Base-by-base conservation (phyloP, 495 filamentous ascomycete genomes). In the Penicillium robsamsonii region DNA sequence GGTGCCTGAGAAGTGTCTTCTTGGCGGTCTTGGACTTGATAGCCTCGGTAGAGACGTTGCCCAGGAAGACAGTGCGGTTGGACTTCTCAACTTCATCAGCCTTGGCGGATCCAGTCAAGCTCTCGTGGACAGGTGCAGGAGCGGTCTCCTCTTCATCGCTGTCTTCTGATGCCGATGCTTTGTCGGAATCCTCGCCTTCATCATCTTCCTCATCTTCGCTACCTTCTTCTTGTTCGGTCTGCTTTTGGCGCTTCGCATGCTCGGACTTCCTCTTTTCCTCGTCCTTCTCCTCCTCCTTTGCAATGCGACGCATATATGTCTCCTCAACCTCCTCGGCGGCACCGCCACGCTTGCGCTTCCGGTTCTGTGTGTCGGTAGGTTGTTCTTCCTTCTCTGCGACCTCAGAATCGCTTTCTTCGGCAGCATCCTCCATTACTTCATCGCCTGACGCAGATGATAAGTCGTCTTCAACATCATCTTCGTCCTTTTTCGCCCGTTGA, bases 31-130 rank as follows among this genome's bases (percentile, higher is more conserved):
- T 91, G 5, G 89, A 93, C 33, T 84, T 89, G 59, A 97, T 88
- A 11, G 90, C 90, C 45, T 83, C 69, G 13, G 79, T 87, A 6
- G 91, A 92, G 27, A 97, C 88, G 63, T 99, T 99, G 58, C 88
- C 89, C 27, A 99, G 76, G 71, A 97, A 99, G 42, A 99, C 84
- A 4, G 95, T 97, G 20, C 94, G 87, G 54, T 83, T 83, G 15
- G 94, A 90, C 70, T 96, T 96, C 38, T 94, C 88, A 0, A 95
- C 54, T 56, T 95, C 91, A 31, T 63, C 52, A 3, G 72, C 63
- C 18, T 78, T 73, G 46, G 69, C 66, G 15, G 67, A 55, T 5
- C 71, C 69, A 20, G 71, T 50, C 17, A 80, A 50, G 13, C 77
- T 79, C 65, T 89, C 87, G 67, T 89, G 87, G 50, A 81, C 75